These are phyloP conservation scores for Berkeleyomyces rouxiae DNA, from an alignment of 2,329 filamentous ascomycete species.

Conservation along the genomic window DNA sequence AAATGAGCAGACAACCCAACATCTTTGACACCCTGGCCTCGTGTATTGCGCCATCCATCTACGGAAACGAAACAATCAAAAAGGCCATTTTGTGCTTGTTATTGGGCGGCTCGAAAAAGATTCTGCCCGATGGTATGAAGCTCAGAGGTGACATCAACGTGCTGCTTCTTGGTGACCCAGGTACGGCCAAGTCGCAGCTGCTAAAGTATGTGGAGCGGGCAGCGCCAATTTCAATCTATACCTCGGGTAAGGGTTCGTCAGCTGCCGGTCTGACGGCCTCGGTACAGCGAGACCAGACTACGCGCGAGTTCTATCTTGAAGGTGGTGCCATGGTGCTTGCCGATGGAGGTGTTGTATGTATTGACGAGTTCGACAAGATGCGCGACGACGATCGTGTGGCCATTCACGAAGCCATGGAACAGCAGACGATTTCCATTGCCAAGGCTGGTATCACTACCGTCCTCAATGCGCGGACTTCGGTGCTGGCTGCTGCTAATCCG, in stretches of 20 bases:
- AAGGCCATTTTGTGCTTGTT: constrained; percentile 90
- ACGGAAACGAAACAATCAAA: constrained; percentile 90
- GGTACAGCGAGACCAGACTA: constrained; percentile 81
- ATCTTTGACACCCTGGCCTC: constrained; percentile 82
- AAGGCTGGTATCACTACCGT: constrained; percentile 98
- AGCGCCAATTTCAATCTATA: constrained; percentile 94
- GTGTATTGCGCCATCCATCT: constrained; percentile 94
- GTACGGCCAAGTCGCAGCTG: constrained; percentile 94
- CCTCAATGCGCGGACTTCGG: constrained; percentile 85
- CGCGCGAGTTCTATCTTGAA: constrained; percentile 93
- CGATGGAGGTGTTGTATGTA: constrained; percentile 92
- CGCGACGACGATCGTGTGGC: constrained; percentile 92
- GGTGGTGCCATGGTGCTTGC: constrained; percentile 97
- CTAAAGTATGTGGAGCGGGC: constrained; percentile 96
- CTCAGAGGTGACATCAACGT: constrained; percentile 97
- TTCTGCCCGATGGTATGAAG: constrained; percentile 93
- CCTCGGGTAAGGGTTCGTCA: constrained; percentile 93
- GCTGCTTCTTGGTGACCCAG: constrained; percentile 85
- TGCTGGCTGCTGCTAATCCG: constrained; percentile 88
- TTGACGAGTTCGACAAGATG: constrained; percentile 99
- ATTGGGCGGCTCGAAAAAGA: constrained; percentile 92
- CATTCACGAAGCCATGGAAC: constrained; percentile 99
- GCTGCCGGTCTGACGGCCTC: constrained; percentile 95
- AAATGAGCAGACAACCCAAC: constrained; percentile 78
- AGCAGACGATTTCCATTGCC: constrained; percentile 97